Conservation (phyloP, 2,329 filamentous ascomycete species). For the Sclerotinia subarctica region DNA sequence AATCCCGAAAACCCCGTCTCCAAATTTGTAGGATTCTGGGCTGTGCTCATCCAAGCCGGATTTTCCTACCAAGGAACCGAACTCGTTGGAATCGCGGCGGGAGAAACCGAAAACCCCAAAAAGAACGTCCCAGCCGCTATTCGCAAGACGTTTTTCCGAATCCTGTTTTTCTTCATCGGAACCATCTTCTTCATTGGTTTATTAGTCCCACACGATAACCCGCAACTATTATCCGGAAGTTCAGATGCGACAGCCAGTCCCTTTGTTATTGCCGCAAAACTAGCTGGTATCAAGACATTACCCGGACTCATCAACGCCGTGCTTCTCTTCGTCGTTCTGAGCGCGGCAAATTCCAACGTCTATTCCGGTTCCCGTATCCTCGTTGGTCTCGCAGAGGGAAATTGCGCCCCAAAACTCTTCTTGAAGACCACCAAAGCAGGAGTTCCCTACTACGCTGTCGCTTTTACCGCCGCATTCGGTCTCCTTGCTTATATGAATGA, state of each 20-base stretch:
- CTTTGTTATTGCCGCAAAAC: conserved; percentile 60
- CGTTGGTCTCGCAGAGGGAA: conserved; percentile 53
- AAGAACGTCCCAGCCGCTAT: conserved; percentile 60
- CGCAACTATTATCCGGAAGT: conserved; percentile 51
- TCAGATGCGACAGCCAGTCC: conserved; percentile 47
- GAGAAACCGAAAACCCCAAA: conserved; percentile 61
- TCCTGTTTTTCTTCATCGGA: conserved; percentile 46
- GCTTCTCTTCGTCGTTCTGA: conserved; percentile 56
- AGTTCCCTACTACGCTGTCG: conserved; percentile 54
- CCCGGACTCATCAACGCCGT: conserved; percentile 60
- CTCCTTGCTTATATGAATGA: conserved; percentile 67
- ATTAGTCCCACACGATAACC: conserved; percentile 55
- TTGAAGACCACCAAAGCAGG: conserved; percentile 48
- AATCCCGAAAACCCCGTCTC: conserved; percentile 40
- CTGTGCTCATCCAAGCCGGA: conserved; percentile 48
- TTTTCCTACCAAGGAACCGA: conserved; percentile 63
- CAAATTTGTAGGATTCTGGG: conserved; percentile 64
- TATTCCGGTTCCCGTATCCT: conserved; percentile 56
- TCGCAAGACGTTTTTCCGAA: conserved; percentile 63
- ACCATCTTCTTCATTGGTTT: conserved; percentile 55
- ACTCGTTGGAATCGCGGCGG: conserved; percentile 63
- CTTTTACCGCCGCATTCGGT: conserved; percentile 54
- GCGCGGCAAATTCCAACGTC: conserved; percentile 57
- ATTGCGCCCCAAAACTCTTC: conserved; percentile 56
- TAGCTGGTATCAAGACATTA: conserved; percentile 52